These are phyloP conservation scores for Gardenia jasminoides DNA, from an alignment of 257 asterid genomes.

Conservation along the genomic window DNA sequence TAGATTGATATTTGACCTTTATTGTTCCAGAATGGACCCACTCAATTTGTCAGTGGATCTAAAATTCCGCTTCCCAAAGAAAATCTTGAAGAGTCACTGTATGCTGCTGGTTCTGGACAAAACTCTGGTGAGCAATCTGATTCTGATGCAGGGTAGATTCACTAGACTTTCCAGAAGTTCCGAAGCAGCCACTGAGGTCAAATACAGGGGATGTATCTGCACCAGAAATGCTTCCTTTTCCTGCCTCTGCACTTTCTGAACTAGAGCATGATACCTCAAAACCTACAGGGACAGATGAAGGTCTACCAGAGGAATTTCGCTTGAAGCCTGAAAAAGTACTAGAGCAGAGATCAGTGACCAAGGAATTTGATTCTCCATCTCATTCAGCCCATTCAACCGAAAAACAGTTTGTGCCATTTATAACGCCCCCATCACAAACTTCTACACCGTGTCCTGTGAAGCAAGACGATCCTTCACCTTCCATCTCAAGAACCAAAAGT, in stretches of 20 bases:
- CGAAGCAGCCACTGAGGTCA: constrained; percentile 57
- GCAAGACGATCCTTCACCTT: constrained; percentile 26
- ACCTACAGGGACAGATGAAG: constrained; percentile 19
- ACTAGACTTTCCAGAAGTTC: constrained; percentile 79
- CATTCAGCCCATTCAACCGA: constrained; percentile 21
- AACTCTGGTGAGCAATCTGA: constrained; percentile 40
- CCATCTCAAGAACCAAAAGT: constrained; percentile 27
- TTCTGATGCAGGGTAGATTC: constrained; percentile 61
- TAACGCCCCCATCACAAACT: constrained; percentile 55
- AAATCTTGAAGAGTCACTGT: constrained; percentile 39
- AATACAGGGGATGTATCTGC: constrained; percentile 41
- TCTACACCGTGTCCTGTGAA: constrained; percentile 25
- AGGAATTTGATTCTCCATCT: constrained; percentile 25
- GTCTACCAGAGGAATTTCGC: constrained; percentile 19
- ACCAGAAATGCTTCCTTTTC: constrained; percentile 89
- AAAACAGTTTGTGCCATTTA: constrained; percentile 63
- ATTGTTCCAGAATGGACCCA: constrained; percentile 68
- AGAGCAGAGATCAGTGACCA: constrained; percentile 24
- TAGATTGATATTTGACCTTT: constrained; percentile 13
- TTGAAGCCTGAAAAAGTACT: constrained; percentile 3
- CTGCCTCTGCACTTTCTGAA: constrained; percentile 71
- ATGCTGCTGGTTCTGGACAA: constrained; percentile 42
- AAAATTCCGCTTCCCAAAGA: constrained; percentile 64
- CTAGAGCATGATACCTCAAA: constrained; percentile 44
- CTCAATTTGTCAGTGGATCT: constrained; percentile 61